Evolutionary conservation across 768 basidiomycete genomes (phyloP).

Genomic region (Hygrophorus russula): DNA sequence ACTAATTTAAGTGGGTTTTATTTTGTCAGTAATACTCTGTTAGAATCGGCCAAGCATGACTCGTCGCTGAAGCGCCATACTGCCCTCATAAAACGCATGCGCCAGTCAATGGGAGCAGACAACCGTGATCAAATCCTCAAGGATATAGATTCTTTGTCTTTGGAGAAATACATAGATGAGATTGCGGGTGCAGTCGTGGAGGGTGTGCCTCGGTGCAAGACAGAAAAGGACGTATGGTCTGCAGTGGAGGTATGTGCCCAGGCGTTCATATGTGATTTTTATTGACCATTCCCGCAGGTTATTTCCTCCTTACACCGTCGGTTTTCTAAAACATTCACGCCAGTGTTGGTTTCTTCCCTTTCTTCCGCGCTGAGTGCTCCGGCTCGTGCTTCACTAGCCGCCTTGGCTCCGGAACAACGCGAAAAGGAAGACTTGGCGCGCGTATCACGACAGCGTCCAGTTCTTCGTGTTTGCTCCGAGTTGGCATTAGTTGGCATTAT

Average conservation of each 20-base stretch:
- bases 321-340: constrained; percentile 73
- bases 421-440: constrained; percentile 87
- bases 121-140: constrained; percentile 83
- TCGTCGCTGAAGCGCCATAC: constrained; percentile 95
- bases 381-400: constrained; percentile 41
- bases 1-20: neutral
- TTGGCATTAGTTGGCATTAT: constrained; percentile 82
- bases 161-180: constrained; percentile 96
- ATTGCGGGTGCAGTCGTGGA: constrained; percentile 81
- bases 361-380: constrained; percentile 48
- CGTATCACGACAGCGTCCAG: constrained; percentile 70
- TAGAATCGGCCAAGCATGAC: constrained; percentile 73
- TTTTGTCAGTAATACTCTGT: neutral
- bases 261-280: constrained; percentile 3
- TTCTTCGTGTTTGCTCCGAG: constrained; percentile 83
- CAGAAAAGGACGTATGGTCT: constrained; percentile 84
- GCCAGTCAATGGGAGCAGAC: constrained; percentile 73
- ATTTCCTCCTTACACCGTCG: constrained; percentile 84
- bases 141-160: constrained; percentile 79
- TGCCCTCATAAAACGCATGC: constrained; percentile 87
- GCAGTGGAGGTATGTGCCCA: constrained; percentile 69
- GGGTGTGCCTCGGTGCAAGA: constrained; percentile 79
- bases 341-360: constrained; percentile 52
- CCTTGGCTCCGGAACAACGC: constrained; percentile 61
- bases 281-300: constrained; percentile 36